A percentile compares a stretch with the other conserved stretches of the same genome.
These are phyloP conservation scores for Phyllosticta ampelicida DNA, from an alignment of 2,329 filamentous ascomycete species.

Conservation along the genomic window DNA sequence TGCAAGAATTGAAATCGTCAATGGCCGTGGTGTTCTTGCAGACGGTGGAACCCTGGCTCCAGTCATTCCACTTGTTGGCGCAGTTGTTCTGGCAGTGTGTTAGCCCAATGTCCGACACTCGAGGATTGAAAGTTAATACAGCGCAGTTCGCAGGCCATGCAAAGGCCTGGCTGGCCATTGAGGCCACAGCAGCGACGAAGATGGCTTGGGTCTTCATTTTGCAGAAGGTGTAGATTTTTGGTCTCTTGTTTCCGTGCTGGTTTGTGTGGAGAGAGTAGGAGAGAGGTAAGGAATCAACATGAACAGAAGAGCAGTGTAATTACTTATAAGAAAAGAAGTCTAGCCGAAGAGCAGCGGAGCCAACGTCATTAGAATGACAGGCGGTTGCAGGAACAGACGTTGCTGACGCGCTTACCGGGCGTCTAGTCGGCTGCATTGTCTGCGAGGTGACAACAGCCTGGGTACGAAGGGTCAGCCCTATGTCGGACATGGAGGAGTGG, in stretches of 20 bases:
- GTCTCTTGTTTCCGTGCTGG: conserved; percentile 17
- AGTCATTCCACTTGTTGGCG: neutral
- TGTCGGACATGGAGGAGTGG: neutral
- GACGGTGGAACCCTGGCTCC: conserved; percentile 5
- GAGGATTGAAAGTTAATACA: neutral
- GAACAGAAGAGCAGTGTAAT: neutral
- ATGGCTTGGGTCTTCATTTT: conserved; percentile 10
- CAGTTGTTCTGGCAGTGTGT: neutral
- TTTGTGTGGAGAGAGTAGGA: conserved; percentile 13
- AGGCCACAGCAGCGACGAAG: conserved; percentile 5
- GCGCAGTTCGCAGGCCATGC: conserved; percentile 5
- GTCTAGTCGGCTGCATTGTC: neutral
- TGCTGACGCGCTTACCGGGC: neutral
- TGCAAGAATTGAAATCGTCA: conserved; percentile 16
- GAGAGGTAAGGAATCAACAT: neutral
- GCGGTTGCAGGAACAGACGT: neutral
- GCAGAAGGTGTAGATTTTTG: neutral
- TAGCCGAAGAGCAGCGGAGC: neutral
- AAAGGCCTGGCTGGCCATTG: conserved; percentile 1
- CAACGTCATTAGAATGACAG: neutral
- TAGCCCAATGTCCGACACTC: neutral
- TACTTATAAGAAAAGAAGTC: neutral
- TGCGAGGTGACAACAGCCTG: neutral
- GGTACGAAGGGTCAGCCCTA: neutral
- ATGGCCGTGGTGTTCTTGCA: conserved; percentile 15